Evolutionary conservation across 768 basidiomycete genomes (phyloP).

Genomic region (Russula earlei): DNA sequence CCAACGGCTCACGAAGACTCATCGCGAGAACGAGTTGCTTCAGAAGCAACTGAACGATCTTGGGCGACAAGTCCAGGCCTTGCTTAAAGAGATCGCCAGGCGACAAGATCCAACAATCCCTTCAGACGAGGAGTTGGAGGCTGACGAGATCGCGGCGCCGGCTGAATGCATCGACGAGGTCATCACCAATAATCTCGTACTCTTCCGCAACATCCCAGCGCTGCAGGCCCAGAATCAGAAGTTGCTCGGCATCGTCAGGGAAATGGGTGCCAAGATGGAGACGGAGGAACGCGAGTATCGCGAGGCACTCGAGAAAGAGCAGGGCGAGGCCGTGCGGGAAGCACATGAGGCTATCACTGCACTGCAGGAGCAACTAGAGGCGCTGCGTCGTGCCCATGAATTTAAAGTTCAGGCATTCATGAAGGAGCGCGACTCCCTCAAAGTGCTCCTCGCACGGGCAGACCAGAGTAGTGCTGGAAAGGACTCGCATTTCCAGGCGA

Average conservation of each 20-base stretch:
- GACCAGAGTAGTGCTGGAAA: slow-evolving; percentile 27
- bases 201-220: slow-evolving; percentile 68
- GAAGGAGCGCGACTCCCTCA: slow-evolving; percentile 83
- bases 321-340: slow-evolving; percentile 72
- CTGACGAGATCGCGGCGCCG: slow-evolving; percentile 34
- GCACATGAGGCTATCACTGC: slow-evolving; percentile 82
- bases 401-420: slow-evolving; percentile 68
- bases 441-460: slow-evolving; percentile 56
- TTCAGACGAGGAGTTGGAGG: slow-evolving; percentile 49
- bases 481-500: slow-evolving; percentile 22
- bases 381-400: slow-evolving; percentile 62
- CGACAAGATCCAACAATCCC: slow-evolving; percentile 77
- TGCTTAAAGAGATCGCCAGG: slow-evolving; percentile 74
- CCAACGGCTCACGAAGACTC: slow-evolving; percentile 17
- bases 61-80: slow-evolving; percentile 59
- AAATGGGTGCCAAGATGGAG: slow-evolving; percentile 80
- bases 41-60: slow-evolving; percentile 19
- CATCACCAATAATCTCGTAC: slow-evolving; percentile 82
- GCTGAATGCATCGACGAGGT: slow-evolving; percentile 61
- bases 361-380: slow-evolving; percentile 68
- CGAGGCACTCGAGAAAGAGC: slow-evolving; percentile 60
- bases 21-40: slow-evolving; percentile 16
- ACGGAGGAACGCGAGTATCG: slow-evolving; percentile 69
- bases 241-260: slow-evolving; percentile 72
- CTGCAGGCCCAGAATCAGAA: slow-evolving; percentile 93